Base-by-base conservation (phyloP, 73 alveolate species). In the Urostyla sp. region DNA sequence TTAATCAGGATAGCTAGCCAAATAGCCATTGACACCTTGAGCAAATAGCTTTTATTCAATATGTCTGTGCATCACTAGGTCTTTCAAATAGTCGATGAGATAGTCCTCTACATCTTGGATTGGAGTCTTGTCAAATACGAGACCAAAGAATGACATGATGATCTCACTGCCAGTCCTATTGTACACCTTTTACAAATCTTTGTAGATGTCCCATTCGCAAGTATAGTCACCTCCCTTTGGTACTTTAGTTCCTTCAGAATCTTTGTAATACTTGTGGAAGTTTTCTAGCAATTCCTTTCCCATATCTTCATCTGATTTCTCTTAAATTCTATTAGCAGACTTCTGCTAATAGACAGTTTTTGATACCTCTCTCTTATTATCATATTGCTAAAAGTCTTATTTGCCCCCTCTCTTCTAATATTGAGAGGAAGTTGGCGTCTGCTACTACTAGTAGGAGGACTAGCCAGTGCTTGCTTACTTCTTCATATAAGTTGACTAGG, bases 121-220 rank as follows among this genome's bases (percentile, higher is more conserved):
- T n/a, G n/a, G n/a, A 59, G 37, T 16, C 5, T 31, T 50, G 21
- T 63, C 79, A 63, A 43, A 63, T 21, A 63, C 4, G 1, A 21
- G 20, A 2, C 8, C 53, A 4, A 73, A 23, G 75, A 52, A 28
- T 8, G 21, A 23, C 66, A 46, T 52, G 15, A 73, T 4, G 24
- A 52, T 21, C 28, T 73, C 73, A 6, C 40, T 74, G 0, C 75
- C 85, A 26, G 50, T 51, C 59, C 75, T 50, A 1, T 74, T 74
- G 40, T 73, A 16, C 10, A 50, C 32, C 21, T 30, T 13, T 27
- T 50, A 13, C 21, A 73, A 44, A 11, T 48, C 85, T 21, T 30
- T 73, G 61, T 50, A 73, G 26, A 73, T 7, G 59, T 28, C 59
- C 23, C 30, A 51, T 7, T 31, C 52, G 10, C 85, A 15, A 10